Base-by-base conservation (phyloP, 2,329 filamentous ascomycete species). In the Fusarium udum region DNA sequence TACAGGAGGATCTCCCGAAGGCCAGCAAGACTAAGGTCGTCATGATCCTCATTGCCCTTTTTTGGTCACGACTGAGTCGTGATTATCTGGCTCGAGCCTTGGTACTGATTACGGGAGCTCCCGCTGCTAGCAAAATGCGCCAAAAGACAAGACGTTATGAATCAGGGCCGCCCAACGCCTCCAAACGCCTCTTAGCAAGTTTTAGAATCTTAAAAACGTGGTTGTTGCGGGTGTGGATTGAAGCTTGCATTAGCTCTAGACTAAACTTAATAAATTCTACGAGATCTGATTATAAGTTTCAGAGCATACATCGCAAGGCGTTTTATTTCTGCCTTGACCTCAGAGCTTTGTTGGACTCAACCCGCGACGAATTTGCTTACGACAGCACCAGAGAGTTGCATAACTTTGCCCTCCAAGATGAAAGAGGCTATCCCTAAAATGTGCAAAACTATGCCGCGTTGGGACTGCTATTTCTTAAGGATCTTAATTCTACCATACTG, bases 1-100 rank as follows among this genome's bases (percentile, higher is more conserved):
- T 13, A 14, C 6, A 7, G 7, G 31, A 24, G 11, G 12, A n/a
- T 34, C 48, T 24, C 12, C 22, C 15, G 4, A 10, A 11, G 6
- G 20, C 16, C 7, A 20, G 16, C 5, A 24, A 9, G 28, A 14
- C 11, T 1, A 18, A 18, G 1, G 5, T 1, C 4, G 15, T 4
- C 4, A 9, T 20, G 46, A 10, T 31, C 7, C 10, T 13, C 11
- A 32, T 2, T 49, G 46, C n/a, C 11, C 6, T 0, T n/a, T 49
- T 13, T 32, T 10, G 15, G 15, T 4, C 15, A n/a, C 5, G 7
- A 31, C 14, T 16, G 7, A 49, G 20, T 16, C 5, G 15, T n/a
- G 4, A 7, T 6, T 3, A 7, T n/a, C 1, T 32, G 28, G 9
- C 10, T 11, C 4, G 6, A 11, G 6, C 9, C 6, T 45, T 11